phyloP scores from a whole-genome alignment of 139 green algal species.

The Astrephomene gubernaculifera region DNA sequence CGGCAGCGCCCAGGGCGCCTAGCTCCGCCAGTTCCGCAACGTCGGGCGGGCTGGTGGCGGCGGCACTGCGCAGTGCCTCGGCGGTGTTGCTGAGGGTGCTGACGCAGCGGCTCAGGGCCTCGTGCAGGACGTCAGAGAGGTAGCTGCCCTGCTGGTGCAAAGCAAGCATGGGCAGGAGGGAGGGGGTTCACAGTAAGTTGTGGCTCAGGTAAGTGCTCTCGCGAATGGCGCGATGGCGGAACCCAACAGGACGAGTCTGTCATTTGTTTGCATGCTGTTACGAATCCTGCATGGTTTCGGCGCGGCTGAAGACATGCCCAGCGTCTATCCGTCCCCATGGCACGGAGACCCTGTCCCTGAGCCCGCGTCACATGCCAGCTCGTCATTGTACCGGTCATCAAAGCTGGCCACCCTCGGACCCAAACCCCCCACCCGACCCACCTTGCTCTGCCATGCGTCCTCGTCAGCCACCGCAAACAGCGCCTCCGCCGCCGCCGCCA shows the following conservation, averaged over 20 bases:
- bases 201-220: neutral
- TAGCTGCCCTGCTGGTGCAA: neutral
- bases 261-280: neutral
- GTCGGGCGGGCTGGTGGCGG: neutral
- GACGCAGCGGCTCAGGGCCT: neutral
- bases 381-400: neutral
- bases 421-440: neutral
- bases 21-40: neutral
- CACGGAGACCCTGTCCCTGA: no score
- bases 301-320: neutral
- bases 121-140: neutral
- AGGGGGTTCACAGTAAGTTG: neutral
- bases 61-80: neutral
- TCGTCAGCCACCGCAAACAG: constrained; percentile 18
- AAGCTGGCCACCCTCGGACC: neutral
- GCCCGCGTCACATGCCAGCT: neutral
- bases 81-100: neutral
- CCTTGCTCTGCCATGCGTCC: constrained; percentile 9
- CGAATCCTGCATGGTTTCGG: neutral
- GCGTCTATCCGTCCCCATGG: neutral
- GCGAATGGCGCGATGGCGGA: neutral
- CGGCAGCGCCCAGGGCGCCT: no score
- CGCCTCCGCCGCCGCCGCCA: neutral
- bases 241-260: neutral
- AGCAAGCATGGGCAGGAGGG: neutral